Percentiles rank a stretch among this genome's conserved stretches.
Evolutionary conservation across 2,329 filamentous ascomycete species (phyloP).

Genomic region (Epichloe aotearoae): DNA sequence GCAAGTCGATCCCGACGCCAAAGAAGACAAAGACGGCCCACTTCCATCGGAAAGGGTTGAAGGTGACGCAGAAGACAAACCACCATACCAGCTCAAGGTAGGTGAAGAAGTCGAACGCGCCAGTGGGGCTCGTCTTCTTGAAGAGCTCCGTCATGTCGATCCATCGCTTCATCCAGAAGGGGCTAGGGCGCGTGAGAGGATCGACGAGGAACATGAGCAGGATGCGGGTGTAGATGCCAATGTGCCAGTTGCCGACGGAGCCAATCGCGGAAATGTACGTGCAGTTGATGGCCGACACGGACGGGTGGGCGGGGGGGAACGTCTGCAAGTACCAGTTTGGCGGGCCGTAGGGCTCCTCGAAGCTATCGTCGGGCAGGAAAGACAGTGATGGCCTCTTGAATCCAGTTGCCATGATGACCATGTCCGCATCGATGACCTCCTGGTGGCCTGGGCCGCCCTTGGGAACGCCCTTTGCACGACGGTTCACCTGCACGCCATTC

Average conservation of each 20-base stretch:
- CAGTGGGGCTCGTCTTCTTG: slow-evolving; percentile 56
- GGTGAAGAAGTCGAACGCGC: slow-evolving; percentile 81
- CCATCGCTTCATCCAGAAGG: slow-evolving; percentile 71
- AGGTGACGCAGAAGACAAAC: slow-evolving; percentile 64
- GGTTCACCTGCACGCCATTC: slow-evolving; percentile 56
- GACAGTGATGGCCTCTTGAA: slow-evolving; percentile 59
- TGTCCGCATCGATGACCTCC: slow-evolving; percentile 54
- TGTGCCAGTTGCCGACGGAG: slow-evolving; percentile 76
- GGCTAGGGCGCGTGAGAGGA: slow-evolving; percentile 56
- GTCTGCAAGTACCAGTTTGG: slow-evolving; percentile 85
- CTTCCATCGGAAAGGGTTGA: slow-evolving; percentile 86
- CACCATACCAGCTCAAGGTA: slow-evolving; percentile 76
- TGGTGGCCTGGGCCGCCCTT: slow-evolving; percentile 60
- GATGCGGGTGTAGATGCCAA: slow-evolving; percentile 78
- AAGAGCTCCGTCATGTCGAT: slow-evolving; percentile 69
- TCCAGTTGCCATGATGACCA: slow-evolving; percentile 74
- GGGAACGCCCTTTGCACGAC: slow-evolving; percentile 57
- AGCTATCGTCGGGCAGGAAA: slow-evolving; percentile 63
- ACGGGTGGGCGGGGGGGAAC: slow-evolving; percentile 62
- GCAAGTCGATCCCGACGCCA: slow-evolving; percentile 55
- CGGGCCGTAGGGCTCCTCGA: slow-evolving; percentile 58
- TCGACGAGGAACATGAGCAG: slow-evolving; percentile 78
- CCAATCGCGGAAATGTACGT: slow-evolving; percentile 73
- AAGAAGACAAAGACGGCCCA: slow-evolving; percentile 77
- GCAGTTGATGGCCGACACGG: slow-evolving; percentile 68